Evolutionary conservation across 345 rosid genomes (phyloP), one percentile per base, ranked within the genome.

Genomic region (Camelina sativa): DNA sequence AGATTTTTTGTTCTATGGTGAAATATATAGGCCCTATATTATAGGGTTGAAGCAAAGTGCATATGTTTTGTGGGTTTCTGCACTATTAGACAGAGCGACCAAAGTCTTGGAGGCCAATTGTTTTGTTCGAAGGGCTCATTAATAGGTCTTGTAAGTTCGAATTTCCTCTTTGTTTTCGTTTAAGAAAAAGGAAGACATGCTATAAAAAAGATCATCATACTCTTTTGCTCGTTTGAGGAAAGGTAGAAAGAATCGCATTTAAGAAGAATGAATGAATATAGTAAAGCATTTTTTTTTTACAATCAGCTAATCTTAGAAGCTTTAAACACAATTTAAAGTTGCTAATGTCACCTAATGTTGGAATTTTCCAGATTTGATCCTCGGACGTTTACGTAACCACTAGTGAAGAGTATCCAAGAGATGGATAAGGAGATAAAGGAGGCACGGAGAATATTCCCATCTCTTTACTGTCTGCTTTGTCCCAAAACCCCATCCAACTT

Each of bases 401-500:
- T 2, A 89, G 82, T 57, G 67, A 70, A 1, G 86, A 77, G 59
- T 61, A 77, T 17, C 86, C 85, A 8, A 86, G 56, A 6, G 82
- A 52, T 51, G 81, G 82, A 58, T 81, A 82, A 0, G 96, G 98
- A 52, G 97, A 86, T 72, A 87, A 81, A 67, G 87, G 92, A 7
- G 98, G 94, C 54, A 91, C 84, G 4, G 79, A 77, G 56, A 89
- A 88, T 68, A 91, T 82, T 10, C 91, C 82, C 74, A 88, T 87
- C 15, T 86, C 87, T 62, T 77, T 85, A 44, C 72, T 82, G 7
- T 79, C 86, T 40, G 11, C 77, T 52, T 19, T 52, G 35, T 93
- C 97, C 96, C 94, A 91, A 67, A 89, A 85, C 22, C 87, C 90
- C 74, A 55, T 86, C 98, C 98, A 93, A 71, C 82, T 85, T n/a